These are phyloP conservation scores for Tetrahymena thermophila DNA, from an alignment of 73 alveolate genomes.

Conservation along the genomic window DNA sequence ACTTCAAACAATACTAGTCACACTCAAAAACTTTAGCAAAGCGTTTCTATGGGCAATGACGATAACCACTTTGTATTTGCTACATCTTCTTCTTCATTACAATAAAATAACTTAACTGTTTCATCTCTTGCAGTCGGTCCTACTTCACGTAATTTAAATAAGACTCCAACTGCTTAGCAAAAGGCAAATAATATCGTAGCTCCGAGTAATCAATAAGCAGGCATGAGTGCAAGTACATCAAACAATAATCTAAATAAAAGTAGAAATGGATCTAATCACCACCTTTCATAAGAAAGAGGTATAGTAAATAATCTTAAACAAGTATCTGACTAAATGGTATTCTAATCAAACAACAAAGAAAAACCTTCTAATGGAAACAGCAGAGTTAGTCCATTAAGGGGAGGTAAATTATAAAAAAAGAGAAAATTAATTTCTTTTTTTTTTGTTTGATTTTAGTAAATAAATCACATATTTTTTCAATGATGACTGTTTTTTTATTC, in stretches of 20 bases:
- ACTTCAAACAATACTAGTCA: neutral
- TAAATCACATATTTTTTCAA: too few species aligned
- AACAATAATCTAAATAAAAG: neutral
- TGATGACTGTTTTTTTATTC: too few species aligned
- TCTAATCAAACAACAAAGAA: neutral
- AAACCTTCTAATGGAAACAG: neutral
- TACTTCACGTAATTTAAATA: neutral
- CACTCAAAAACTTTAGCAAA: neutral
- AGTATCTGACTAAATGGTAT: neutral
- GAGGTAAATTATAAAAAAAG: neutral
- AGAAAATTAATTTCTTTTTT: too few species aligned
- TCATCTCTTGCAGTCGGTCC: neutral
- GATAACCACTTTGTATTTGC: neutral
- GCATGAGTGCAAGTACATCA: neutral
- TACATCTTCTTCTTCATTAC: neutral
- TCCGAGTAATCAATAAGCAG: neutral
- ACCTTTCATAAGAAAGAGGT: neutral
- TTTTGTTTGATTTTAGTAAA: too few species aligned
- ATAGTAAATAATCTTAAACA: neutral
- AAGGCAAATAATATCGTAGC: neutral
- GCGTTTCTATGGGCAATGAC: conserved; percentile 1
- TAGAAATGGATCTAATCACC: neutral
- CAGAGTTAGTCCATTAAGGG: neutral
- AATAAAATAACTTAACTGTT: neutral
- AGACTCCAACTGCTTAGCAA: neutral